Evolutionary conservation across 1,284 basidiomycete species (phyloP).

Genomic region (Ceratobasidium sp.): DNA sequence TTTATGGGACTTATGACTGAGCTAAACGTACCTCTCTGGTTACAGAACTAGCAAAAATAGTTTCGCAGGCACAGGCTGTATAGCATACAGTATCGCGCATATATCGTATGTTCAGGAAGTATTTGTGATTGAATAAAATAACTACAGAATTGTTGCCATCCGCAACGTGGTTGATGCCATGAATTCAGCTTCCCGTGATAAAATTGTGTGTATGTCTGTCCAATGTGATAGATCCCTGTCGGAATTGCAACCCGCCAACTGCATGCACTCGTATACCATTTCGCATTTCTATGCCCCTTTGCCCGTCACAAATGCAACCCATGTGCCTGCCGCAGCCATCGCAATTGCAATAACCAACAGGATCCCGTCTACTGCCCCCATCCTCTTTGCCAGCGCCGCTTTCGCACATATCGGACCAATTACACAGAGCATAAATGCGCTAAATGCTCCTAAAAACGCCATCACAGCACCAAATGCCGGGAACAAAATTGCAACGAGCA

Average conservation of each 20-base stretch:
- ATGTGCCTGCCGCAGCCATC: constrained; percentile 82
- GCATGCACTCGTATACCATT: too few relatives aligned
- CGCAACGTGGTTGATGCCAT: neutral
- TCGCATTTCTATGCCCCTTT: constrained; percentile 16
- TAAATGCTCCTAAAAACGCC: constrained; percentile 89
- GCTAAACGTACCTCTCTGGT: constrained; percentile 26
- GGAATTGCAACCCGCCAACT: neutral
- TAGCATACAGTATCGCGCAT: constrained; percentile 17
- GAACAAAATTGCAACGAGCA: constrained; percentile 76
- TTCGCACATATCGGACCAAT: constrained; percentile 78
- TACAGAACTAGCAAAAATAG: constrained; percentile 83
- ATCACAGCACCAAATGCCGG: constrained; percentile 90
- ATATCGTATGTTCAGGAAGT: neutral
- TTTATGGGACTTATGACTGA: neutral
- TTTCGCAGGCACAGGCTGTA: constrained; percentile 63
- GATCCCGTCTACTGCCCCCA: constrained; percentile 59
- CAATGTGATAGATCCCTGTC: neutral
- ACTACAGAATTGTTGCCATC: neutral
- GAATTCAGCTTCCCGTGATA: neutral
- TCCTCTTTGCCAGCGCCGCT: constrained; percentile 60
- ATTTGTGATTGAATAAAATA: neutral
- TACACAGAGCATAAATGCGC: constrained; percentile 83
- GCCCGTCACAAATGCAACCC: constrained; percentile 35
- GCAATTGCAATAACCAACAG: constrained; percentile 63
- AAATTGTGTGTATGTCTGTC: neutral